Base-by-base conservation (phyloP, 805 yeast genomes). In the Spathaspora sp. region DNA sequence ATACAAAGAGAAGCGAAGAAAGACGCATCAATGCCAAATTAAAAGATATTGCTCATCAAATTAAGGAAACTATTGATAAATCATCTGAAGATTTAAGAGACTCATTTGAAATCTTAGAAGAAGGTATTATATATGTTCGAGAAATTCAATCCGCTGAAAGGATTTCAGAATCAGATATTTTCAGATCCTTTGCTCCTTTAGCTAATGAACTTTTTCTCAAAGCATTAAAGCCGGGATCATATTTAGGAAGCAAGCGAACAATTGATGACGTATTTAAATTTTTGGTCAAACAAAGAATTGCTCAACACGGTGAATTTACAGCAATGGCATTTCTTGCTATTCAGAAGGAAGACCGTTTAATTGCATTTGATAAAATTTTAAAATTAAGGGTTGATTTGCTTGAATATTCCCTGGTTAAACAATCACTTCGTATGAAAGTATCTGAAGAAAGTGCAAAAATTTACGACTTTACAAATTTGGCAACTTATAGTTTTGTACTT, bases 71-170 rank as follows among this genome's bases (percentile, higher is more conserved):
- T 1, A 63, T 69, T 16, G n/a, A 28, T 29, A 53, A 58, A 16
- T 51, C 60, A 49, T 7, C 50, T 14, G 40, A 45, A 10, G 64
- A 62, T 38, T 54, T 69, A 28, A 31, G 55, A 10, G 78, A 73
- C 48, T 57, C 69, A 16, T 51, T 65, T 23, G 73, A 68, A 31
- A 73, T 74, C 46, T 65, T 72, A 48, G 74, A 72, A 44, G 78
- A 74, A 55, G 78, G 77, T 2, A 57, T 73, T 29, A 53, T 67
- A 26, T 74, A 69, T 55, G 60, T 74, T 52, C 58, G 76, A 39
- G 73, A 72, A 46, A 61, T 73, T 49, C 75, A 72, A 55, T 58
- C 43, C 6, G 59, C 61, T 0, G 78, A 73, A 53, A 55, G 51
- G 19, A 70, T 74, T 49, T 52, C 60, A 12, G 65, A 65, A 17